Evolutionary conservation across 148 eudicot genomes (phyloP).

Genomic region (Camellia granthamiana): DNA sequence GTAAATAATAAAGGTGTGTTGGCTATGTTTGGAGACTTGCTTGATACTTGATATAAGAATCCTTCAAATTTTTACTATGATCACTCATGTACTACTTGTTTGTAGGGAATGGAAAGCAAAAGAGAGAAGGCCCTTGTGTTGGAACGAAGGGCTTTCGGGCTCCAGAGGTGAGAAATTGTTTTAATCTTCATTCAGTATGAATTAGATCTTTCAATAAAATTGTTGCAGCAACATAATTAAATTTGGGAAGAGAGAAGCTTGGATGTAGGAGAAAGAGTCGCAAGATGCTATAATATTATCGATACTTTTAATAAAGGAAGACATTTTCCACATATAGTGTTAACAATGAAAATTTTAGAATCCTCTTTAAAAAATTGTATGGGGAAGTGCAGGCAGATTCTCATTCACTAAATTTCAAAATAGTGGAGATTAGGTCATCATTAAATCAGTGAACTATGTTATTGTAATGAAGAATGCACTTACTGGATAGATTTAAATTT

Average conservation of each 20-base stretch:
- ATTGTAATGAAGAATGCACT: too few species aligned
- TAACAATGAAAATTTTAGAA: too few species aligned
- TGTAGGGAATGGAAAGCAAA: slow-evolving; percentile 52
- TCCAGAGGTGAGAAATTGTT: slow-evolving; percentile 73
- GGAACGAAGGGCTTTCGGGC: slow-evolving; percentile 99
- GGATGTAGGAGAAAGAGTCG: too few species aligned
- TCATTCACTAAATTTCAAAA: too few species aligned
- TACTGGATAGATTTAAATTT: too few species aligned
- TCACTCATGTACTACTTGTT: slow-evolving; percentile 19
- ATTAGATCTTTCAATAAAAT: neutral
- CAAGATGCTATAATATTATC: too few species aligned
- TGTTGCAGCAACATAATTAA: slow-evolving; percentile 5
- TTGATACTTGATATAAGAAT: neutral
- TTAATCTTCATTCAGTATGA: neutral
- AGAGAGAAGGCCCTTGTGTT: slow-evolving; percentile 84
- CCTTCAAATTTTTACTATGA: neutral
- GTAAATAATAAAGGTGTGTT: slow-evolving; percentile 54
- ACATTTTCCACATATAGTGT: too few species aligned
- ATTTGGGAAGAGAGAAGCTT: neutral
- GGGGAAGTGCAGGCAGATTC: too few species aligned
- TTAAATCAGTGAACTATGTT: too few species aligned
- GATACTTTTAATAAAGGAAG: too few species aligned
- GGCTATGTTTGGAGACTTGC: slow-evolving; percentile 7
- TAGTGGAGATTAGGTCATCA: too few species aligned
- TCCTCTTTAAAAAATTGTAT: too few species aligned